phyloP scores from a whole-genome alignment of 768 basidiomycete species.

The Inosperma sp. region DNA sequence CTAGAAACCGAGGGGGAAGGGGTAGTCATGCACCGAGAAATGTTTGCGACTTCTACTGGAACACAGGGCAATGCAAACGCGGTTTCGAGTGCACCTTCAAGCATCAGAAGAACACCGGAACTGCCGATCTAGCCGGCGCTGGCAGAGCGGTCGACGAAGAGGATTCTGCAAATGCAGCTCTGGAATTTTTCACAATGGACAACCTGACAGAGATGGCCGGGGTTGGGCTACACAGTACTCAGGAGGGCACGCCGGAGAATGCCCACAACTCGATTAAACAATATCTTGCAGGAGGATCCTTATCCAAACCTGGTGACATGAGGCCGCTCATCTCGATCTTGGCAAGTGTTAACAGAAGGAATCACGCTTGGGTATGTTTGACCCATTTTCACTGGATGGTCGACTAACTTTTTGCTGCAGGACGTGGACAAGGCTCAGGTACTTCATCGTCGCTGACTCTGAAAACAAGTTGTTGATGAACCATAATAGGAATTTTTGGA shows the following conservation, averaged over 20 bases:
- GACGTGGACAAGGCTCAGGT: constrained; percentile 5
- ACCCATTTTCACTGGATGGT: background rate
- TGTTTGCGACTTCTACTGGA: constrained; percentile 46
- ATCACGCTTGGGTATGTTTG: constrained; percentile 2
- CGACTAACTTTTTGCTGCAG: background rate
- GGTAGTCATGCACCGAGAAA: background rate
- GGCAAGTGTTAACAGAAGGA: constrained; percentile 6
- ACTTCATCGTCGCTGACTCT: background rate
- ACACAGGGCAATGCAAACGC: constrained; percentile 40
- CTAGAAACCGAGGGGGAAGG: background rate
- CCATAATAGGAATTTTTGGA: constrained; percentile 2
- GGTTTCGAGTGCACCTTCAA: constrained; percentile 43
- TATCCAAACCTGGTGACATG: background rate
- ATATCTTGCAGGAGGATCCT: background rate
- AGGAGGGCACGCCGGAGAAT: background rate
- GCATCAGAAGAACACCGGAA: constrained; percentile 27
- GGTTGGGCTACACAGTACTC: background rate
- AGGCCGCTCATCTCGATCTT: background rate
- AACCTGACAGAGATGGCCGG: constrained; percentile 20
- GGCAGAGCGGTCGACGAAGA: background rate
- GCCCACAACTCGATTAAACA: constrained; percentile 7
- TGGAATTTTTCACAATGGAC: constrained; percentile 11
- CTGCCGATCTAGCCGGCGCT: constrained; percentile 3
- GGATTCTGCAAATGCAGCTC: constrained; percentile 1
- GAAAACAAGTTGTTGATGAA: background rate